phyloP scores from a whole-genome alignment of 2,329 filamentous ascomycete species.

The Talaromyces sp. region DNA sequence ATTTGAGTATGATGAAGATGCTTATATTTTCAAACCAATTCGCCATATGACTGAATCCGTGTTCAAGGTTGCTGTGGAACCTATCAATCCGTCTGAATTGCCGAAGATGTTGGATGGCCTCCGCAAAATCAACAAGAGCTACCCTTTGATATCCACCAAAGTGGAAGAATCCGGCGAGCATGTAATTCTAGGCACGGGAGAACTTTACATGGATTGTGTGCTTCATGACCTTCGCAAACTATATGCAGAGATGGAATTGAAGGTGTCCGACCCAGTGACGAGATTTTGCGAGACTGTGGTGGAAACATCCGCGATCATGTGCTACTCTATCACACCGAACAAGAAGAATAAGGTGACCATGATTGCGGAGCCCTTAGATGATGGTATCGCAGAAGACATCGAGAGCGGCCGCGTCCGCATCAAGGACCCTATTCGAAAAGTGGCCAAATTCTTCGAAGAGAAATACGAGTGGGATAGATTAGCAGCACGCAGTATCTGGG shows the following conservation, averaged over 20 bases:
- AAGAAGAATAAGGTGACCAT: conserved; percentile 99
- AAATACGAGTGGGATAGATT: conserved; percentile 96
- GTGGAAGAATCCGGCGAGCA: conserved; percentile 98
- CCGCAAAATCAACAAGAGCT: conserved; percentile 96
- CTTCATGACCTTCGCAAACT: conserved; percentile 86
- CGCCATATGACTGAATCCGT: conserved; percentile 96
- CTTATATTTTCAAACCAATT: conserved; percentile 90
- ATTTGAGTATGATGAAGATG: conserved; percentile 82
- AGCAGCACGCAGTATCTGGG: conserved; percentile 94
- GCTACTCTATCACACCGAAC: conserved; percentile 95
- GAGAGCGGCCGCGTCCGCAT: conserved; percentile 87
- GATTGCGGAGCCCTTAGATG: conserved; percentile 92
- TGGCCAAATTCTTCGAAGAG: conserved; percentile 95
- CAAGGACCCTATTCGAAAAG: conserved; percentile 85
- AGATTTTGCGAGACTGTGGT: conserved; percentile 97
- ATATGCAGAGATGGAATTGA: conserved; percentile 99
- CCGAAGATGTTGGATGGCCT: conserved; percentile 98
- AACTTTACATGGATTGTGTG: conserved; percentile 99
- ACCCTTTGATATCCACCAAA: conserved; percentile 91
- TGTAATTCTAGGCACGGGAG: conserved; percentile 88
- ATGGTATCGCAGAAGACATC: conserved; percentile 92
- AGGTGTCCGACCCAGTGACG: conserved; percentile 95
- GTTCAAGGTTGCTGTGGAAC: conserved; percentile 95
- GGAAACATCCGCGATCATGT: conserved; percentile 95
- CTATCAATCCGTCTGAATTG: conserved; percentile 94